Percentiles rank a stretch among this genome's conserved stretches.
Evolutionary conservation across 176 grass and related monocot species (phyloP).

Genomic region (Thinopyrum elongatum): DNA sequence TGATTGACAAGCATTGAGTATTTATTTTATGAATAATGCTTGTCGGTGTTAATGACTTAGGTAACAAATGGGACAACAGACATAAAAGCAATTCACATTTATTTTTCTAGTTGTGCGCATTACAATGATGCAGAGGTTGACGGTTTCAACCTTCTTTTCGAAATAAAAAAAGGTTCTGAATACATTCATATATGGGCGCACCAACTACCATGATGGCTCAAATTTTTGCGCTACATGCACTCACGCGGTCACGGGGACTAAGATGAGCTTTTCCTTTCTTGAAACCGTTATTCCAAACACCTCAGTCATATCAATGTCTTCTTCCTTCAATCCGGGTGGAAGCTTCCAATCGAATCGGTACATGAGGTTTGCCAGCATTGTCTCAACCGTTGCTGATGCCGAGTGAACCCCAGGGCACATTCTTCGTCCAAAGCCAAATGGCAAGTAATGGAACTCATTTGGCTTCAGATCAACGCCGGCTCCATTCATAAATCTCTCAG

Average conservation of each 20-base stretch:
- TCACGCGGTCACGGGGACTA: not conserved
- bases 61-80: too few relatives aligned
- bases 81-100: too few relatives aligned
- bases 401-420: not conserved
- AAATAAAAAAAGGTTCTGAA: too few relatives aligned
- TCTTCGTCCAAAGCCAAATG: not conserved
- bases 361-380: not conserved
- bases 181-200: too few relatives aligned
- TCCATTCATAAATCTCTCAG: not conserved
- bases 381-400: not conserved
- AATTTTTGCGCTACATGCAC: too few relatives aligned
- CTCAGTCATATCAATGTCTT: not conserved
- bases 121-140: too few relatives aligned
- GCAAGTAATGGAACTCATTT: not conserved
- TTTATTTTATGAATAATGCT: too few relatives aligned
- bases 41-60: too few relatives aligned
- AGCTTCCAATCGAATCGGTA: not conserved
- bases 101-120: too few relatives aligned
- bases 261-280: not conserved
- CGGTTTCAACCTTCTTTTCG: too few relatives aligned
- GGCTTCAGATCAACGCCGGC: not conserved
- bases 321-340: not conserved
- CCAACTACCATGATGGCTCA: too few relatives aligned
- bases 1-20: too few relatives aligned
- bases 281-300: not conserved